A percentile compares a stretch with the other conserved stretches of the same genome.
Conservation (phyloP, 768 basidiomycete species). For the Boletus bicolor region DNA sequence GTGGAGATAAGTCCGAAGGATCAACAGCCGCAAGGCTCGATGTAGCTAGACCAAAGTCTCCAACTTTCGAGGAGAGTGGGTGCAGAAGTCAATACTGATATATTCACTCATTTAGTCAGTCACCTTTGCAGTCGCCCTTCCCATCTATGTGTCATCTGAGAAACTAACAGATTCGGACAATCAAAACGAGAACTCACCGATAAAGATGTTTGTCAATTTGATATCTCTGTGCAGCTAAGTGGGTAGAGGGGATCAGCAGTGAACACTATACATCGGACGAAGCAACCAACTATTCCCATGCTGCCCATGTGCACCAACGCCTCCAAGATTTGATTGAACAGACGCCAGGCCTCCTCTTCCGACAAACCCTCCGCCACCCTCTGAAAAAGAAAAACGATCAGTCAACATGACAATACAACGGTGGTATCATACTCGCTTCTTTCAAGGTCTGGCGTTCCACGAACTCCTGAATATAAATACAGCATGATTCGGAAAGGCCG, state of each 20-base stretch:
- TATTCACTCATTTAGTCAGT: neutral
- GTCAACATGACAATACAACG: neutral
- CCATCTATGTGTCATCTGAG: constrained; percentile 47
- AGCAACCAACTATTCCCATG: constrained; percentile 70
- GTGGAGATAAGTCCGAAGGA: constrained; percentile 59
- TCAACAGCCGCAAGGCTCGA: constrained; percentile 78
- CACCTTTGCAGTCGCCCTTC: constrained; percentile 81
- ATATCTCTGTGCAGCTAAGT: constrained; percentile 81
- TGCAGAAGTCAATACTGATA: neutral
- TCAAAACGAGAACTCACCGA: constrained; percentile 50
- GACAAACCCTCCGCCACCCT: constrained; percentile 75
- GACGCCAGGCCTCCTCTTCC: constrained; percentile 84
- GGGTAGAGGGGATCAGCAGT: constrained; percentile 23
- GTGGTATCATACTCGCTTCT: constrained; percentile 48
- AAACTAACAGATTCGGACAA: neutral
- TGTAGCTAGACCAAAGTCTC: constrained; percentile 91
- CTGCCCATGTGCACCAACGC: constrained; percentile 88
- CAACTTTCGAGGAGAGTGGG: constrained; percentile 46
- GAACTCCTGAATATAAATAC: constrained; percentile 57
- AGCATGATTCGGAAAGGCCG: neutral
- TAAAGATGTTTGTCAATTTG: constrained; percentile 92
- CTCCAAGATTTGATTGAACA: constrained; percentile 88
- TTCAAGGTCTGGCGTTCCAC: constrained; percentile 87
- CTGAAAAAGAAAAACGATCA: constrained; percentile 30
- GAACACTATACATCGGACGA: neutral